Conservation (phyloP, 2,329 filamentous ascomycete genomes). For the Aureobasidium mangrovei region DNA sequence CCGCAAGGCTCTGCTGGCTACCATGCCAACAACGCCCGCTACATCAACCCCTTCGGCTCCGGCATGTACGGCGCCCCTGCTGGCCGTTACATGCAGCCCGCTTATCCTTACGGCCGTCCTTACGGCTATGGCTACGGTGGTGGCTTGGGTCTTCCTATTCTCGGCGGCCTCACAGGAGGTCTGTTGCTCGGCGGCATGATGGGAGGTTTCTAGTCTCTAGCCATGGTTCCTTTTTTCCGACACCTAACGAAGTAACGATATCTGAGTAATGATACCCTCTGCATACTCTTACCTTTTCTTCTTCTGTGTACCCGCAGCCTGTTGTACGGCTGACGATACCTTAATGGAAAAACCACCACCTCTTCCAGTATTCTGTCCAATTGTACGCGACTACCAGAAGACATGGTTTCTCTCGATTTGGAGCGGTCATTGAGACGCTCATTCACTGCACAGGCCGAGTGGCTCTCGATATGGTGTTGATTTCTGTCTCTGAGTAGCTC, state of each 20-base stretch:
- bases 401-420: too few species aligned
- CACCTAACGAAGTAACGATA: background rate
- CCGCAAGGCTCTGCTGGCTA: constrained; percentile 9
- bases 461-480: too few species aligned
- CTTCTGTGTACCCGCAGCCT: too few species aligned
- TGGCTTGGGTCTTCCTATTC: constrained; percentile 38
- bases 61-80: constrained; percentile 43
- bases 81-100: constrained; percentile 42
- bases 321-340: too few species aligned
- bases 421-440: too few species aligned
- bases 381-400: too few species aligned
- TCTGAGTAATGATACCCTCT: background rate
- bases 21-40: background rate
- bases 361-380: too few species aligned
- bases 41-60: constrained; percentile 16
- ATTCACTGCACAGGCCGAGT: too few species aligned
- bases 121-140: constrained; percentile 36
- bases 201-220: constrained; percentile 5
- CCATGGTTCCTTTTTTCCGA: too few species aligned
- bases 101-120: constrained; percentile 38
- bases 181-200: constrained; percentile 33
- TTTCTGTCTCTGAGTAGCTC: too few species aligned
- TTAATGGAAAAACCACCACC: too few species aligned
- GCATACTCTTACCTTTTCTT: background rate
- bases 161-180: constrained; percentile 40